Conservation (phyloP, 2,329 filamentous ascomycete species). For the Capronia americana region DNA sequence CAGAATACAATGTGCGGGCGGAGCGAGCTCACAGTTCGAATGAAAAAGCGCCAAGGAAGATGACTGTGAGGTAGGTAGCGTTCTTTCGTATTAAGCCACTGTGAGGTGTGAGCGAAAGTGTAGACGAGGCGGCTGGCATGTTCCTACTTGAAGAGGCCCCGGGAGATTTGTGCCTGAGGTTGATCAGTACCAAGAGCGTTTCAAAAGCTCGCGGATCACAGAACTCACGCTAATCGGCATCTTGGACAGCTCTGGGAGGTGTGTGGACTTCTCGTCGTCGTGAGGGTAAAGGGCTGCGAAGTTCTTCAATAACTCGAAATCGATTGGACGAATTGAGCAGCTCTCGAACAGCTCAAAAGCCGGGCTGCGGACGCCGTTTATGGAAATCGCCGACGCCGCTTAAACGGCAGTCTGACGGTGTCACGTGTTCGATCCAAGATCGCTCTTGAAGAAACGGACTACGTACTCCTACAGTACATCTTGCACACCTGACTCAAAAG, state of each 20-base stretch:
- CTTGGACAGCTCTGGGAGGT: constrained; percentile 13
- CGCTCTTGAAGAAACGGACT: neutral
- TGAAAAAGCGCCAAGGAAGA: constrained; percentile 87
- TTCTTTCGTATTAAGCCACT: constrained; percentile 88
- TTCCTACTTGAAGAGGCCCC: constrained; percentile 65
- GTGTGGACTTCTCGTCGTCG: neutral
- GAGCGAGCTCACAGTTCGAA: constrained; percentile 81
- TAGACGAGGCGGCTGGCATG: constrained; percentile 41
- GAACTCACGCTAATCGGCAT: constrained; percentile 56
- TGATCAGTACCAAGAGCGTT: constrained; percentile 8
- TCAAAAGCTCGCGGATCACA: neutral
- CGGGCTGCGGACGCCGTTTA: neutral
- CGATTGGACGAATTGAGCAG: constrained; percentile 2
- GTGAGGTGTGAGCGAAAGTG: constrained; percentile 39
- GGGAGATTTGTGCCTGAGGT: constrained; percentile 54
- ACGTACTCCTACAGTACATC: neutral
- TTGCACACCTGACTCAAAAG: neutral
- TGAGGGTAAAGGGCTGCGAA: neutral
- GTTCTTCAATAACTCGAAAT: neutral
- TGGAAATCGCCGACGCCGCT: neutral
- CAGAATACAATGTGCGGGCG: neutral
- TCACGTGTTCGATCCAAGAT: neutral
- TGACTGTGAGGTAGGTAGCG: constrained; percentile 80
- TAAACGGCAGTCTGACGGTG: neutral
- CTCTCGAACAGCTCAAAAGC: neutral